Evolutionary conservation across 345 rosid genomes (phyloP), one percentile per base, ranked within the genome.

Genomic region (Citrus sp.): DNA sequence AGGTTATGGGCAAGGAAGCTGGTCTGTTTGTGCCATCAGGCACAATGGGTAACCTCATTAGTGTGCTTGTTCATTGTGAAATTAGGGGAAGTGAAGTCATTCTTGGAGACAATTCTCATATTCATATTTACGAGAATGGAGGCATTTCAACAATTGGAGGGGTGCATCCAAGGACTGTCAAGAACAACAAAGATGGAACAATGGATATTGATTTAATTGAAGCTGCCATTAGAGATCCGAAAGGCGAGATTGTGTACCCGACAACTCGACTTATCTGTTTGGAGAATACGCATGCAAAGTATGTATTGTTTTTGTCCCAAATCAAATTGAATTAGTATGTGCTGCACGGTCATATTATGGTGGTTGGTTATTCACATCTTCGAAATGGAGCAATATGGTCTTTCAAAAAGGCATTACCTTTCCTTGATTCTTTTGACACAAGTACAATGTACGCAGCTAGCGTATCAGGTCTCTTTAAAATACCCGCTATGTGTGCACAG

Each of bases 241-340:
- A 77, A 78, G 89, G 97, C 82, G 92, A 88, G 80, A 85, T 94
- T 55, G 87, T 93, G 61, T 83, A 81, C 85, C 99, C 98, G 10
- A 90, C 93, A 34, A 92, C 99, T 3, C 92, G 91, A 86, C 95
- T 92, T 69, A 94, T 96, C 71, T 96, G 98, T 82, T 84, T 96
- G 86, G 99, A 94, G 84, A 96, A 90, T 79, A 80, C 98, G 34
- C 99, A 96, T 72, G 98, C 95, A 24, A 90, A 94, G 99, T 96
- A 85, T 85, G 93, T 59, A 2, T 72, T 54, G 10, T 22, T 38
- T 22, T 59, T 38, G 22, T 59, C 66, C 34, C 34, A 1, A 37
- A 35, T 37, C 24, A 73, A 73, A 59, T 37, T 59, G 66, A 3
- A 40, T 54, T 59, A 24, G 8, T 10, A 24, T 70, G 21, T 30